Conservation (phyloP, 768 basidiomycete genomes). For the Mycena latifolia region DNA sequence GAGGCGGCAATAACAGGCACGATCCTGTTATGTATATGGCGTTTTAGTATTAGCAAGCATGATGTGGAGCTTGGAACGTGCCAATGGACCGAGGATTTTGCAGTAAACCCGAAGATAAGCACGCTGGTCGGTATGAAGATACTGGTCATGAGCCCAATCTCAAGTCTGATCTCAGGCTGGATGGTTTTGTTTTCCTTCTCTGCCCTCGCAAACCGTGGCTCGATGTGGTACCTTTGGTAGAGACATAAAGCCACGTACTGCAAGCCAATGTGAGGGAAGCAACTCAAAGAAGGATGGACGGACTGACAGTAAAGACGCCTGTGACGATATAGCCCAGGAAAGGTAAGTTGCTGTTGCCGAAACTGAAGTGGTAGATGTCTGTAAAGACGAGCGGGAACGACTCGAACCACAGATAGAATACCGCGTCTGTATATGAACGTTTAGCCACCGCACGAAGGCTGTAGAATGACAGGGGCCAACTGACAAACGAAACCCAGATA, state of each 20-base stretch:
- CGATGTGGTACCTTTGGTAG: too few relatives aligned
- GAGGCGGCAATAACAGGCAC: slow-evolving; percentile 27
- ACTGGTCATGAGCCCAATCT: slow-evolving; percentile 20
- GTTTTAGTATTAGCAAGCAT: too few relatives aligned
- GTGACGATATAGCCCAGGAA: slow-evolving; percentile 34
- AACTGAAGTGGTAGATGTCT: slow-evolving; percentile 47
- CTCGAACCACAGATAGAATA: slow-evolving; percentile 49
- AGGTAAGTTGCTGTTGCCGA: slow-evolving; percentile 15
- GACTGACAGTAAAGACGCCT: slow-evolving; percentile 27
- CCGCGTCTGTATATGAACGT: too few relatives aligned
- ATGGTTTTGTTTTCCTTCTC: too few relatives aligned
- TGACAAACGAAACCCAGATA: slow-evolving; percentile 49
- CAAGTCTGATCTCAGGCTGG: too few relatives aligned
- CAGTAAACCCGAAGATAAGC: slow-evolving; percentile 21
- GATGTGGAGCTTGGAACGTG: too few relatives aligned
- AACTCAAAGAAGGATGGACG: not conserved
- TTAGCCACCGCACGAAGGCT: too few relatives aligned
- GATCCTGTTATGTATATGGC: too few relatives aligned
- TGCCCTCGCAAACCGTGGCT: too few relatives aligned
- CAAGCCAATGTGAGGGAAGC: too few relatives aligned
- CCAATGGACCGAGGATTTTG: slow-evolving; percentile 8
- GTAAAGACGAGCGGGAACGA: slow-evolving; percentile 49
- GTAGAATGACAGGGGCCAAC: too few relatives aligned
- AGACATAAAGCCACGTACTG: slow-evolving; percentile 38
- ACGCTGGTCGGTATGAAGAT: slow-evolving; percentile 24